Evolutionary conservation across 2,329 filamentous ascomycete genomes (phyloP).

Genomic region (Fusarium falciforme): DNA sequence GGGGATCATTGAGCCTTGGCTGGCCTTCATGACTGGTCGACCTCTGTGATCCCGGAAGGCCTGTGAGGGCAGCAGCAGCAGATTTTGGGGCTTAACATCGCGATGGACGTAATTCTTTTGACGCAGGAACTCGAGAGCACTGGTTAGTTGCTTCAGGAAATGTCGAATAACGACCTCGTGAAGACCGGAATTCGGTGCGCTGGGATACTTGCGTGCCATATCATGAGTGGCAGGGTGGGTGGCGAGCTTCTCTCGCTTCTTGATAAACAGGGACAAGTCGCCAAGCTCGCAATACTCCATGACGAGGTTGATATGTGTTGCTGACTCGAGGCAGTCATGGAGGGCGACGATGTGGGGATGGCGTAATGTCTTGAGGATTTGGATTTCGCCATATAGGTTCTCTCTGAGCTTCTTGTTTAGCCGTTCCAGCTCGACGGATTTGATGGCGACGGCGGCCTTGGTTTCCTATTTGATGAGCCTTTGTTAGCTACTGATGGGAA

Average conservation of each 20-base stretch:
- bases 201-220: conserved; percentile 94
- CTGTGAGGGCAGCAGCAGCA: conserved; percentile 86
- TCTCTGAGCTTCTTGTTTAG: conserved; percentile 97
- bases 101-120: conserved; percentile 91
- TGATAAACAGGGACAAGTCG: conserved; percentile 95
- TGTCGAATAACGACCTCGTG: conserved; percentile 97
- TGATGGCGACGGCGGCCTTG: conserved; percentile 89
- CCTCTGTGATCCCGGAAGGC: conserved; percentile 70
- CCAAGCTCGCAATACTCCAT: conserved; percentile 99
- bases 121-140: conserved; percentile 89
- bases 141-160: conserved; percentile 94
- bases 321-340: conserved; percentile 91
- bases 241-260: conserved; percentile 85
- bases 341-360: conserved; percentile 98
- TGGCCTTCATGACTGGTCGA: conserved; percentile 77
- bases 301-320: conserved; percentile 91
- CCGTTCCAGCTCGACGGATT: conserved; percentile 90
- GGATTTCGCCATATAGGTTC: conserved; percentile 94
- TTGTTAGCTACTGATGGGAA: conserved; percentile 13
- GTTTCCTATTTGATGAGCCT: conserved; percentile 67
- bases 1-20: conserved; percentile 83
- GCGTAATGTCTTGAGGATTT: conserved; percentile 91
- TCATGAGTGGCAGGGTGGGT: conserved; percentile 86
- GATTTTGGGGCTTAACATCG: conserved; percentile 97
- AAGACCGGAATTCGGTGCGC: conserved; percentile 82